These are phyloP conservation scores for Leccinum variicolor DNA, from an alignment of 768 basidiomycete species.

Conservation along the genomic window DNA sequence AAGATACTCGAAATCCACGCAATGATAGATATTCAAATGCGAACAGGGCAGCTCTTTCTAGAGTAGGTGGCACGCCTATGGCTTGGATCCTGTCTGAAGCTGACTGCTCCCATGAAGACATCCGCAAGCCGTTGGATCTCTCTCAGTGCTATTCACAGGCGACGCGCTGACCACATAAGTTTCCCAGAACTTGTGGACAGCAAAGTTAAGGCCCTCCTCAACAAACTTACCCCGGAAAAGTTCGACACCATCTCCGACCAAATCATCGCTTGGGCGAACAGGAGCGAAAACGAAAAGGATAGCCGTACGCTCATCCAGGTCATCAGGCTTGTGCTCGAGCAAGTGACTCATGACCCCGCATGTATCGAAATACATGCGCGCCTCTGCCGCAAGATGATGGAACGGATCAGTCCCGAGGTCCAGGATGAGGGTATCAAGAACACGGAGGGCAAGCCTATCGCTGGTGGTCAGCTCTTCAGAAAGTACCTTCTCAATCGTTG, in stretches of 20 bases:
- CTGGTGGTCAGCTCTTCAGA: slow-evolving; percentile 92
- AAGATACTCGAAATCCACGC: no score
- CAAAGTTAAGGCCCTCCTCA: slow-evolving; percentile 87
- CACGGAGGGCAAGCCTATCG: slow-evolving; percentile 80
- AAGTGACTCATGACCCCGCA: slow-evolving; percentile 92
- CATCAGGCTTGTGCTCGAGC: slow-evolving; percentile 94
- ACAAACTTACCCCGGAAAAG: slow-evolving; percentile 95
- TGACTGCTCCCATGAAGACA: no score
- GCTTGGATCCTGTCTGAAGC: no score
- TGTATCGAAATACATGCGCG: slow-evolving; percentile 99
- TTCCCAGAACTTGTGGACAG: slow-evolving; percentile 32
- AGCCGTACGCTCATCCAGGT: slow-evolving; percentile 89
- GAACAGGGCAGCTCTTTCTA: no score
- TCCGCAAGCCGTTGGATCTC: no score
- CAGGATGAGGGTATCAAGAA: slow-evolving; percentile 86
- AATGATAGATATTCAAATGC: no score
- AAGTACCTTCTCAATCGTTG: slow-evolving; percentile 96
- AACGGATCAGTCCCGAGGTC: slow-evolving; percentile 82
- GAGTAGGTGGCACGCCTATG: no score
- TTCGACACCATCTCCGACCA: slow-evolving; percentile 96
- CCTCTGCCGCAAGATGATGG: slow-evolving; percentile 94
- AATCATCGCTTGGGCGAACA: slow-evolving; percentile 94
- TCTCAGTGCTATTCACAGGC: no score
- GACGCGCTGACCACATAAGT: slow-evolving; percentile 32
- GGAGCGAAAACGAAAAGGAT: slow-evolving; percentile 87